Percentiles rank a stretch among this genome's conserved stretches.
Evolutionary conservation across 768 basidiomycete genomes (phyloP).

Genomic region (Obba rivulosa): DNA sequence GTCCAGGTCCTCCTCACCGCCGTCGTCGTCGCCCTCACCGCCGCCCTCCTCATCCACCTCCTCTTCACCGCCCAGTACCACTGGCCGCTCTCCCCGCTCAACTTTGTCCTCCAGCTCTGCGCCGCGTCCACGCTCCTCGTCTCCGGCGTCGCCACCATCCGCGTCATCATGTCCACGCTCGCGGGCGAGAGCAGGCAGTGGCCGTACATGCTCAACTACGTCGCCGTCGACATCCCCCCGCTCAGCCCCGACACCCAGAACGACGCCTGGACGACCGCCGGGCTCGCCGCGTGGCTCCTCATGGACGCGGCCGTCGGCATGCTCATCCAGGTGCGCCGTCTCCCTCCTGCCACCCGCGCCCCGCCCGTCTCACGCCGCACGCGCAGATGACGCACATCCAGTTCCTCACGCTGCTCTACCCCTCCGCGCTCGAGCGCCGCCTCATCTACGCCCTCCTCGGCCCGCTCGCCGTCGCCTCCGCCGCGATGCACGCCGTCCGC

Average conservation of each 20-base stretch:
- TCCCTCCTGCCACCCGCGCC: not conserved
- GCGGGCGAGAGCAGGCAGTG: constrained; percentile 63
- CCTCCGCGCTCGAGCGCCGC: constrained; percentile 80
- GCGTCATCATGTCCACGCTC: constrained; percentile 61
- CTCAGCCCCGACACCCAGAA: constrained; percentile 22
- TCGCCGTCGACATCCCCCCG: constrained; percentile 76
- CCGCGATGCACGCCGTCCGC: constrained; percentile 78
- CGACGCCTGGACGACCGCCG: constrained; percentile 53
- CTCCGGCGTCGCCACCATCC: constrained; percentile 70
- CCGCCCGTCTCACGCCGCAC: no score
- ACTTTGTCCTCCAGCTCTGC: constrained; percentile 85
- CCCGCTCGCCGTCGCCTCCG: constrained; percentile 81
- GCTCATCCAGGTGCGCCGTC: constrained; percentile 68
- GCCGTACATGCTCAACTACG: constrained; percentile 96
- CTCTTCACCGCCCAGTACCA: constrained; percentile 95
- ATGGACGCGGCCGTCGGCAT: constrained; percentile 84
- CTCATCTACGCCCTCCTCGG: constrained; percentile 84
- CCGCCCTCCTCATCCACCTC: constrained; percentile 88
- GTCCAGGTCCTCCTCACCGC: constrained; percentile 86
- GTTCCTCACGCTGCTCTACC: constrained; percentile 92
- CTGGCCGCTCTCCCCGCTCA: constrained; percentile 87
- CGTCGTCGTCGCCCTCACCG: constrained; percentile 77
- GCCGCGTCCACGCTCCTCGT: constrained; percentile 78
- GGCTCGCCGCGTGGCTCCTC: constrained; percentile 75
- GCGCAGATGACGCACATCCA: constrained; percentile 94